Evolutionary conservation across 179 eudicot genomes (phyloP), one percentile per base, ranked within the genome.

Genomic region (Beta macrorhiza): DNA sequence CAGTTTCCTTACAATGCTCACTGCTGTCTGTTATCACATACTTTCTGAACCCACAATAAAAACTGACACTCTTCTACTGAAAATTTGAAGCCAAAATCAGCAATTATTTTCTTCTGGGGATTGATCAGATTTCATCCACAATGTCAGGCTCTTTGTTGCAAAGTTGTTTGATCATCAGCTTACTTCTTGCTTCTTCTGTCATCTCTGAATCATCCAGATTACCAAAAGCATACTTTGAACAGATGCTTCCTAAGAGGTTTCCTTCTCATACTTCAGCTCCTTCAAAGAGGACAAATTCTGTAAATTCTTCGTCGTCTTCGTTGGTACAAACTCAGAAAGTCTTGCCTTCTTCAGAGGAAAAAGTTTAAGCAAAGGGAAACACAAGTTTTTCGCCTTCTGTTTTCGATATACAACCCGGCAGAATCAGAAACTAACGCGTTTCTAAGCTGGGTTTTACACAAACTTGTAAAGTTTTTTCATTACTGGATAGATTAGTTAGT

Each of bases 171-270:
- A 47, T 92, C 82, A 78, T 92, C 56, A 80, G 82, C 59, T 81
- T 90, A 42, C 80, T 87, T 74, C 82, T 93, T 59, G 82, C 88
- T 53, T 82, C 86, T 42, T 68, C 85, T 83, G 78, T 83, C 53
- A 20, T 83, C 51, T 89, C 92, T 1, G 94, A 91, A 72, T 88
- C 92, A 32, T 85, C 94, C 1, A 85, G 94, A 81, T 44, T 88
- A 29, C 97, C 94, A 15, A 91, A 87, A 80, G 77, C 87, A 0
- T 70, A 47, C 47, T 93, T 88, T 86, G 91, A 91, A 44, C 97
- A 93, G 77, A 93, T 93, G 94, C 85, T 93, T 71, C 98, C 98
- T 14, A 93, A 93, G 80, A 89, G 86, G 84, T 73, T 88, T 73
- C 94, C 91, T 17, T 47, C 85, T 13, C 93, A 83, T 25, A 78